Percentiles rank a stretch among this genome's conserved stretches.
Conservation (phyloP, 441 rosid genomes). For the Flueggea neowawraea region DNA sequence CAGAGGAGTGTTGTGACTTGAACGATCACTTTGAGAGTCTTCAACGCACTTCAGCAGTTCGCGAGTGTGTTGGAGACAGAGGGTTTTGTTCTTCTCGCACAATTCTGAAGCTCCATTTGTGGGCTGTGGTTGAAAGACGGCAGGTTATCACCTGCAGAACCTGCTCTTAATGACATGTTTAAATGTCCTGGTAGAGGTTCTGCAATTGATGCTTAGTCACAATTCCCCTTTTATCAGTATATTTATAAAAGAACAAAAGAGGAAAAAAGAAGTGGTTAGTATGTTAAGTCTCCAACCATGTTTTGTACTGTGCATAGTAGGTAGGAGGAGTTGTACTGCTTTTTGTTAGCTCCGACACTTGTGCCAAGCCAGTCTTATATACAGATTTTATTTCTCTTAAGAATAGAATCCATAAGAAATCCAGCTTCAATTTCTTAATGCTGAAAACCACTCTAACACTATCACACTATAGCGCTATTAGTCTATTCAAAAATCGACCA, state of each 20-base stretch:
- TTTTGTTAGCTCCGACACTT: neutral
- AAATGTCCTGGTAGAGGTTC: constrained; percentile 24
- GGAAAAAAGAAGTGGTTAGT: constrained; percentile 17
- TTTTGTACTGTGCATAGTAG: constrained; percentile 30
- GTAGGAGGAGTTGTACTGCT: constrained; percentile 43
- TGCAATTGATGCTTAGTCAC: constrained; percentile 22
- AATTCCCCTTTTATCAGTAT: constrained; percentile 15
- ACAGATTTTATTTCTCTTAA: no score
- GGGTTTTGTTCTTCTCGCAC: constrained; percentile 22
- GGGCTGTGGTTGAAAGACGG: constrained; percentile 29
- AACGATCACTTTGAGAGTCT: constrained; percentile 33
- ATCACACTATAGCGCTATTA: no score
- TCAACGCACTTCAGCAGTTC: constrained; percentile 57
- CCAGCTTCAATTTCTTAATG: no score
- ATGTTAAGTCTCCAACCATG: constrained; percentile 41
- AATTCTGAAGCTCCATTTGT: constrained; percentile 37
- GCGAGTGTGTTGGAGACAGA: constrained; percentile 49
- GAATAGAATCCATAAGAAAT: no score
- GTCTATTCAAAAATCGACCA: no score
- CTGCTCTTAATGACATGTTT: constrained; percentile 26
- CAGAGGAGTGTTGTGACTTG: constrained; percentile 14
- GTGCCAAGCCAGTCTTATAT: neutral
- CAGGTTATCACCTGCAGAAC: constrained; percentile 18
- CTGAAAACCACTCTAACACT: no score
- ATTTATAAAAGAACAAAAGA: constrained; percentile 31